Conservation (phyloP, 495 filamentous ascomycete genomes). For the Pyronema omphalodes region DNA sequence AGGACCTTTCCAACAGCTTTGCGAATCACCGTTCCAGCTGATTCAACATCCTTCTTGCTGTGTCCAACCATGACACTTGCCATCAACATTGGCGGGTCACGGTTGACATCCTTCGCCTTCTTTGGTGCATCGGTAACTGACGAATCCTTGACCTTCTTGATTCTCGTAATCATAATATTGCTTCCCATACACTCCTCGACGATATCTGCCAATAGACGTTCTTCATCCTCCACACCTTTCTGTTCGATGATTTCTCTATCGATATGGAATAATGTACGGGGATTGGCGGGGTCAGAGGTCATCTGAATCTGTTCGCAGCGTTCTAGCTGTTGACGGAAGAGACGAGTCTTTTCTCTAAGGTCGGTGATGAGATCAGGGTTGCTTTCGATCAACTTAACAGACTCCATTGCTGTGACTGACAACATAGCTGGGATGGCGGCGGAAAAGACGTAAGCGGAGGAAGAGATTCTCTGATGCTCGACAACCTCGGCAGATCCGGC, state of each 20-base stretch:
- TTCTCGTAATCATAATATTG: conserved; percentile 66
- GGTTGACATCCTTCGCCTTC: conserved; percentile 33
- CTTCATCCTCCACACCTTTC: conserved; percentile 55
- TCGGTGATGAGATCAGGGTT: conserved; percentile 57
- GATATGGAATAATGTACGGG: conserved; percentile 65
- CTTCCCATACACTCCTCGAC: conserved; percentile 81
- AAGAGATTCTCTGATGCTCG: conserved; percentile 83
- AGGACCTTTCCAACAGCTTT: conserved; percentile 82
- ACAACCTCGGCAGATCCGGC: conserved; percentile 76
- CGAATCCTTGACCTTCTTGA: conserved; percentile 47
- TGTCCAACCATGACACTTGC: conserved; percentile 74
- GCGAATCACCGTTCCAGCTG: conserved; percentile 67
- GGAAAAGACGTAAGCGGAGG: conserved; percentile 81
- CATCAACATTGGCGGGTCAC: conserved; percentile 63
- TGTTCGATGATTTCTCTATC: conserved; percentile 66
- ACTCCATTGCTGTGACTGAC: conserved; percentile 84
- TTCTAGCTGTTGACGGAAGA: conserved; percentile 73
- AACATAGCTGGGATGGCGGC: conserved; percentile 85
- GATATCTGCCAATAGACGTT: conserved; percentile 67
- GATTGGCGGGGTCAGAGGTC: conserved; percentile 68
- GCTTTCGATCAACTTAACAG: conserved; percentile 62
- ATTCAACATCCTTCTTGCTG: conserved; percentile 86
- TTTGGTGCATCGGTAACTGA: conserved; percentile 33
- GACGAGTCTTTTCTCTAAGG: conserved; percentile 63
- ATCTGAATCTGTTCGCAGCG: conserved; percentile 83